Conservation (phyloP, 2,329 filamentous ascomycete species). For the Xylariaceae sp. region DNA sequence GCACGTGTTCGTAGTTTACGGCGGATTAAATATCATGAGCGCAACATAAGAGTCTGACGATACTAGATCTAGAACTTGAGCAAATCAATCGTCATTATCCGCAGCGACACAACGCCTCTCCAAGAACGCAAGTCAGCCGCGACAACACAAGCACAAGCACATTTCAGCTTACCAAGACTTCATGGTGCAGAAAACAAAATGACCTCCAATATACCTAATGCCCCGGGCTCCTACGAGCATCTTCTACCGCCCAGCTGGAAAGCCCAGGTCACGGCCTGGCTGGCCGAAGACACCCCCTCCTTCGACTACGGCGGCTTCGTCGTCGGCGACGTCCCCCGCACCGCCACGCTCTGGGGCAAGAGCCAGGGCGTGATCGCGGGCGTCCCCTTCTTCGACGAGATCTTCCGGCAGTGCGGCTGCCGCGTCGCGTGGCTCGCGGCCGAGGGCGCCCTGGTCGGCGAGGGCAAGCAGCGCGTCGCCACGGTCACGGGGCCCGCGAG, state of each 20-base stretch:
- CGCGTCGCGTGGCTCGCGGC: constrained; percentile 80
- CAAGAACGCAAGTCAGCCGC: too few relatives aligned
- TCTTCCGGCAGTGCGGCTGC: constrained; percentile 86
- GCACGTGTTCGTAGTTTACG: too few relatives aligned
- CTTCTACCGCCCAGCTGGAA: constrained; percentile 85
- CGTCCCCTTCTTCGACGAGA: constrained; percentile 90
- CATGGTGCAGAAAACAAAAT: too few relatives aligned
- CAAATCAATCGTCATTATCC: too few relatives aligned
- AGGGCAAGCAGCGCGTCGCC: constrained; percentile 59
- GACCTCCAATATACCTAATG: too few relatives aligned
- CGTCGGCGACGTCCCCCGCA: constrained; percentile 66
- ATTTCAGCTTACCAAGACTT: too few relatives aligned
- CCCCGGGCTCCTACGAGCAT: constrained; percentile 47
- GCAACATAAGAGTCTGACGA: too few relatives aligned
- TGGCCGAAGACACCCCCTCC: constrained; percentile 91
- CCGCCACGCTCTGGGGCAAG: constrained; percentile 65
- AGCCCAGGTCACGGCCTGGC: constrained; percentile 74
- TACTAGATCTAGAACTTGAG: too few relatives aligned
- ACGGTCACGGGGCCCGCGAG: constrained; percentile 82
- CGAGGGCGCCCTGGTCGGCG: constrained; percentile 62
- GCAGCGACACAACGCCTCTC: too few relatives aligned
- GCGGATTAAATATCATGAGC: too few relatives aligned
- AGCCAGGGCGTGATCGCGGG: constrained; percentile 81
- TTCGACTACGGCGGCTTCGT: constrained; percentile 98
- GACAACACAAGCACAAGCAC: too few relatives aligned